These are phyloP conservation scores for baker's yeast (Saccharomyces cerevisiae) DNA, from an alignment of 805 yeast species.

Conservation along the genomic window DNA sequence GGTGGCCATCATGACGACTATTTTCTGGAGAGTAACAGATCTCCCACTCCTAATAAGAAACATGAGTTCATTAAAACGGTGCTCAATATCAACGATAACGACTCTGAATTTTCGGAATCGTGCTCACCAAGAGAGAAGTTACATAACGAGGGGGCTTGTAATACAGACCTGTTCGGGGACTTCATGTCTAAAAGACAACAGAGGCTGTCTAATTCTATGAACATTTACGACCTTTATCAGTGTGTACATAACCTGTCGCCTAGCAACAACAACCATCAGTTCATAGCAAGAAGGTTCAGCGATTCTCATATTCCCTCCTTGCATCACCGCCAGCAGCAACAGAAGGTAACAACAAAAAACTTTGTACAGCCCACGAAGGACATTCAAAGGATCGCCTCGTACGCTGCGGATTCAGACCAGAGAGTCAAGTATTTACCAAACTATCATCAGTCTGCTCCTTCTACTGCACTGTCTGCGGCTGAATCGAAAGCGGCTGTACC, in stretches of 20 bases:
- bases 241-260: constrained; percentile 7
- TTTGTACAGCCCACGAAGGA: not conserved
- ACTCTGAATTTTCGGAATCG: not conserved
- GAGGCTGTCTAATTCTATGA: constrained; percentile 6
- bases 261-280: not conserved
- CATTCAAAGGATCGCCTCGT: constrained; percentile 6
- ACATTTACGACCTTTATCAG: constrained; percentile 13
- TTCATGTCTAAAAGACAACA: not conserved
- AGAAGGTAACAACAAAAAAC: not conserved
- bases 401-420: constrained; percentile 5
- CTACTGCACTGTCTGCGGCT: not conserved
- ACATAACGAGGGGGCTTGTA: not conserved
- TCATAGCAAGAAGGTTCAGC: constrained; percentile 3
- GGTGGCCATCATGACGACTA: not conserved
- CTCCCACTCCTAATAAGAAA: not conserved
- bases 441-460: constrained; percentile 19
- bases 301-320: constrained; percentile 1
- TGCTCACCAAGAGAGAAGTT: not conserved
- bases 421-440: constrained; percentile 4
- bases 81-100: constrained; percentile 2
- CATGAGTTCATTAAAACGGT: constrained; percentile 9
- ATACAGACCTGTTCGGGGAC: not conserved
- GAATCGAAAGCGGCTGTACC: not conserved
- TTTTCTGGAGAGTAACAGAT: not conserved
- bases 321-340: not conserved